These are phyloP conservation scores for Cordyceps javanica DNA, from an alignment of 2,329 filamentous ascomycete genomes.

Conservation along the genomic window DNA sequence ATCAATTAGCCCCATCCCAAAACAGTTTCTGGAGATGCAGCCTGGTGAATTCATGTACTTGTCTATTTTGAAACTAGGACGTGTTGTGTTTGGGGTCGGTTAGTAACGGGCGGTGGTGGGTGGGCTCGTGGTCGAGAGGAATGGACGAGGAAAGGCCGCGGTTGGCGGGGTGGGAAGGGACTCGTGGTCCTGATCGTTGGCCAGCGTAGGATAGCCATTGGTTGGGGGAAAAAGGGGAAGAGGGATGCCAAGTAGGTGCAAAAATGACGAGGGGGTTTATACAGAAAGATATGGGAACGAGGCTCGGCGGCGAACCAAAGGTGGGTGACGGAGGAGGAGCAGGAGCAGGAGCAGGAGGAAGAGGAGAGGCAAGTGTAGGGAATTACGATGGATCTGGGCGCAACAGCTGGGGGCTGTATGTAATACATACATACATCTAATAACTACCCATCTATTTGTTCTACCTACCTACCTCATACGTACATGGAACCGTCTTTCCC, in stretches of 20 bases:
- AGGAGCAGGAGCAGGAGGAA: no score
- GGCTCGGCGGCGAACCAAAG: background rate
- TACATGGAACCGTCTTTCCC: background rate
- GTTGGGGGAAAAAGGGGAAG: background rate
- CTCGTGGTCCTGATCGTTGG: conserved; percentile 3
- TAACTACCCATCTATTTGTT: no score
- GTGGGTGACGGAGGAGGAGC: background rate
- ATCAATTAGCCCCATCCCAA: background rate
- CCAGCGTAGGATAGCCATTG: background rate
- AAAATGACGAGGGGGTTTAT: no score
- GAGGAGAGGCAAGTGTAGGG: no score
- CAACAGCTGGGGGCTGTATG: background rate
- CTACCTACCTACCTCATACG: no score
- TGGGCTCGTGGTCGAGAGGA: background rate
- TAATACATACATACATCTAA: background rate
- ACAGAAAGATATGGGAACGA: background rate
- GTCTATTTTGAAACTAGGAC: background rate
- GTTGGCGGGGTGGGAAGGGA: no score
- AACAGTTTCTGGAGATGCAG: background rate
- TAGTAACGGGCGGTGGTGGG: background rate
- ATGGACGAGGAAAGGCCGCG: no score
- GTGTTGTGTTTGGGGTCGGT: background rate
- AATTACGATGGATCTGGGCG: no score
- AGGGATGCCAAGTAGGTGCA: no score
- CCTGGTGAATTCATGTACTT: background rate